Conservation (phyloP, 345 rosid genomes). For the Brassica napus region DNA sequence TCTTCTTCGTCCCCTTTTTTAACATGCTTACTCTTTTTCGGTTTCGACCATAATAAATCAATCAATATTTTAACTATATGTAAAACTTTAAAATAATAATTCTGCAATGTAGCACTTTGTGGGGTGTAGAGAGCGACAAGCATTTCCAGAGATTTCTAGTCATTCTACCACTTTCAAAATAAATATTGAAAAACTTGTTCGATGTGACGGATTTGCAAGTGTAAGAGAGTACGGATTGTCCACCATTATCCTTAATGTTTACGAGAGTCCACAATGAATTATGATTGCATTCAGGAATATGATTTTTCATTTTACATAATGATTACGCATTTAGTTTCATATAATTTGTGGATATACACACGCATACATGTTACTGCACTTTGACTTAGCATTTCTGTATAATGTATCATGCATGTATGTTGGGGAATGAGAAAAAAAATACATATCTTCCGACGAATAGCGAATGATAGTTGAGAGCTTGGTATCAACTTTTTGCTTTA, state of each 20-base stretch:
- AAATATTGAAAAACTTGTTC: not conserved
- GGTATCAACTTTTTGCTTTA: no score
- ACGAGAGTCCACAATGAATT: not conserved
- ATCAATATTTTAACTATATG: not conserved
- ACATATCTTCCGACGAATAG: not conserved
- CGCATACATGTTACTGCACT: not conserved
- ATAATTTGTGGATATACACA: not conserved
- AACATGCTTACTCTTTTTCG: not conserved
- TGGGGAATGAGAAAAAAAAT: not conserved
- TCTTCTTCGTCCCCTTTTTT: not conserved
- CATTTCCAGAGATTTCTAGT: not conserved
- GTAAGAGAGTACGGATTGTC: slow-evolving; percentile 19
- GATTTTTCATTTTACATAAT: not conserved
- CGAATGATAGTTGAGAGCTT: not conserved
- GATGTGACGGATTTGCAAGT: not conserved
- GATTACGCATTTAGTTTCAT: not conserved
- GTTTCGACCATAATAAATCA: not conserved
- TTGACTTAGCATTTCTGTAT: not conserved
- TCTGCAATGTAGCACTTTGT: not conserved
- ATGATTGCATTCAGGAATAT: not conserved
- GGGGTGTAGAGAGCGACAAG: not conserved
- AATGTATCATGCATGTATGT: not conserved
- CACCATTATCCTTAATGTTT: not conserved
- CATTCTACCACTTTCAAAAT: not conserved
- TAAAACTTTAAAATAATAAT: not conserved